phyloP scores from a whole-genome alignment of 2,329 filamentous ascomycete genomes.

The Sporothrix schenckii region DNA sequence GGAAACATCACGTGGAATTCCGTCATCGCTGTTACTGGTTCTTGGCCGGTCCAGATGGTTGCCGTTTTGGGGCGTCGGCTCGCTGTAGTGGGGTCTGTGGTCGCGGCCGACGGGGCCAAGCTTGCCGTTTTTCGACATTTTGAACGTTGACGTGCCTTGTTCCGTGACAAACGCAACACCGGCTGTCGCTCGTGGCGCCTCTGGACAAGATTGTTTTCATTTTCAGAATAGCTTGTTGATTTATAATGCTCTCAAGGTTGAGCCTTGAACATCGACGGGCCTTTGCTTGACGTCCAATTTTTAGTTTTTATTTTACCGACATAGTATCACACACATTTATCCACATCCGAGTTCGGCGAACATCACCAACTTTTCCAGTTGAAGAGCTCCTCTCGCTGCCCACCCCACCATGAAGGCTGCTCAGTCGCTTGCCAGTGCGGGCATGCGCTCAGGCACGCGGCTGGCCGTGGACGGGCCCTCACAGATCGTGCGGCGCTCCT shows the following conservation, averaged over 20 bases:
- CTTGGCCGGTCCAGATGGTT: background rate
- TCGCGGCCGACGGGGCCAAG: no score
- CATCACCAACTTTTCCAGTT: background rate
- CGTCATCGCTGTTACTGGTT: conserved; percentile 24
- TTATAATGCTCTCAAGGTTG: background rate
- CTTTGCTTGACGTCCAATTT: background rate
- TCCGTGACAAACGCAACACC: background rate
- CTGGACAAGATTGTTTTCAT: background rate
- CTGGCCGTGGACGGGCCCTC: background rate
- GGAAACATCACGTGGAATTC: conserved; percentile 34
- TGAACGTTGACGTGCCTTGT: conserved; percentile 18
- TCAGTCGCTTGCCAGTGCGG: conserved; percentile 7
- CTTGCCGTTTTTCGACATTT: conserved; percentile 19
- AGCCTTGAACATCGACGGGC: background rate
- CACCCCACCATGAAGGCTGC: conserved; percentile 28
- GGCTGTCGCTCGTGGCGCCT: conserved; percentile 9
- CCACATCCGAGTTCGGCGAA: conserved; percentile 15
- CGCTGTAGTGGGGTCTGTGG: background rate
- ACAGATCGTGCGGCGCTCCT: background rate
- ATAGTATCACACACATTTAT: background rate
- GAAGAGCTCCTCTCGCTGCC: background rate
- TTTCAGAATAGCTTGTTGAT: background rate
- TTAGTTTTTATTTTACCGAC: background rate
- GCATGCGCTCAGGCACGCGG: conserved; percentile 8
- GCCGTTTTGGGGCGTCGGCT: conserved; percentile 27